Evolutionary conservation across 805 yeast genomes (phyloP), one percentile per base, ranked within the genome.

Genomic region (Starmerella sirachaensis): DNA sequence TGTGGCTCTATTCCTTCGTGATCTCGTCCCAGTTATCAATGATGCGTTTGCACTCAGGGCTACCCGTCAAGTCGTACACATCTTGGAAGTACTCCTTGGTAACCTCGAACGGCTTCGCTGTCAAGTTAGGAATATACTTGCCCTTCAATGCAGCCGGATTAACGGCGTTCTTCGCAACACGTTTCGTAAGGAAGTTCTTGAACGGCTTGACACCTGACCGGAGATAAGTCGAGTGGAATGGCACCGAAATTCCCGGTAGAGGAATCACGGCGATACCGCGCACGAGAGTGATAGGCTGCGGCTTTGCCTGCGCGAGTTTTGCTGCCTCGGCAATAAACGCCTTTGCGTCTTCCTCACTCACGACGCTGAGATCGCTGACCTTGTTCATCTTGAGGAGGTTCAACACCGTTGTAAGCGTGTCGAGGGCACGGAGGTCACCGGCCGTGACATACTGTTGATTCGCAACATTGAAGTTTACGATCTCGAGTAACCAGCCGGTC

Each of bases 251-350:
- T 54, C 98, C 98, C 70, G 80, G 85, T 63, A 91, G 74, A 61
- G 99, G 99, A 54, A 91, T 91, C 55, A 91, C 88, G 29, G 99
- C 97, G 54, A 83, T 88, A 18, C 99, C 99, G 68, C 98, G 80
- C 67, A 91, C 93, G 57, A 93, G 71, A 40, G 85, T 93, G 60
- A 91, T 83, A 53, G 98, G 98, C 68, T 88, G 97, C 37, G 93
- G 85, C 67, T 91, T 91, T 42, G 81, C 94, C 37, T 62, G 37
- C 13, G 94, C 73, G 60, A 81, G 76, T 61, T 76, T 74, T 27
- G 95, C 64, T 47, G 86, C 83, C 66, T 86, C 96, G 32, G 65
- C 74, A 42, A 84, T 81, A 53, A 88, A 88, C 64, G 84, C 95
- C 54, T 72, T 65, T 67, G 88, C 73, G 58, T 88, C 94, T 55